A percentile compares a stretch with the other conserved stretches of the same genome.
phyloP scores from a whole-genome alignment of 2,329 filamentous ascomycete species.

The Colletotrichum limetticola region DNA sequence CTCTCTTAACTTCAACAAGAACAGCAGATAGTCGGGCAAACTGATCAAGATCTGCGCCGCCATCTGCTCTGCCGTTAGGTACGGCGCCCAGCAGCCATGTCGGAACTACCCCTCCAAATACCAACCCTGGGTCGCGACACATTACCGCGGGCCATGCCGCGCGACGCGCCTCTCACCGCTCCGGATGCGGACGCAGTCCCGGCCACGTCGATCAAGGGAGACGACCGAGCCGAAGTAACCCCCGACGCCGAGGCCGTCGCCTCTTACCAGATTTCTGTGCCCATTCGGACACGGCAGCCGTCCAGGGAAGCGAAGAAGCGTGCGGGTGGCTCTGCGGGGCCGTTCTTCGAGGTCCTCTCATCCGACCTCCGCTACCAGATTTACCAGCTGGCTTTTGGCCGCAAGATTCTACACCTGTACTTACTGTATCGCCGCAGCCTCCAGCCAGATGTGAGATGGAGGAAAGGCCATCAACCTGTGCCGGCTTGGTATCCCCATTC shows the following conservation, averaged over 20 bases:
- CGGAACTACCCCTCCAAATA: slow-evolving; percentile 3
- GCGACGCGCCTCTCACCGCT: slow-evolving; percentile 23
- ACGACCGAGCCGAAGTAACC: background rate
- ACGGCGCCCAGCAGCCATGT: slow-evolving; percentile 20
- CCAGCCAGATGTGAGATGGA: slow-evolving; percentile 30
- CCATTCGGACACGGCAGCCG: slow-evolving; percentile 3
- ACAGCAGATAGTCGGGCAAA: background rate
- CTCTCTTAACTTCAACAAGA: background rate
- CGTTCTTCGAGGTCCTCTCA: slow-evolving; percentile 33
- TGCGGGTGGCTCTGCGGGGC: background rate
- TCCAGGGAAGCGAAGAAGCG: background rate
- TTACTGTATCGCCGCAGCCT: slow-evolving; percentile 33
- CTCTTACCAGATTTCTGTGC: background rate
- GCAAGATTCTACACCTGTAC: slow-evolving; percentile 31
- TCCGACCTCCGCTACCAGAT: slow-evolving; percentile 34
- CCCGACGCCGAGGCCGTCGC: background rate
- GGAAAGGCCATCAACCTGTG: slow-evolving; percentile 34
- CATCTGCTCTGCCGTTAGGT: background rate
- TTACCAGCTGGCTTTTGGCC: slow-evolving; percentile 33
- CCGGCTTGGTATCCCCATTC: slow-evolving; percentile 34
- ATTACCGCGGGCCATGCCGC: background rate
- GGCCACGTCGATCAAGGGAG: slow-evolving; percentile 8
- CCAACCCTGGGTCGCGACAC: slow-evolving; percentile 16
- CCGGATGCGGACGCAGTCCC: slow-evolving; percentile 29
- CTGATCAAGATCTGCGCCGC: background rate